A percentile compares a stretch with the other conserved stretches of the same genome.
Evolutionary conservation across 2,329 filamentous ascomycete species (phyloP).

Genomic region (Sporothrix brasiliensis): DNA sequence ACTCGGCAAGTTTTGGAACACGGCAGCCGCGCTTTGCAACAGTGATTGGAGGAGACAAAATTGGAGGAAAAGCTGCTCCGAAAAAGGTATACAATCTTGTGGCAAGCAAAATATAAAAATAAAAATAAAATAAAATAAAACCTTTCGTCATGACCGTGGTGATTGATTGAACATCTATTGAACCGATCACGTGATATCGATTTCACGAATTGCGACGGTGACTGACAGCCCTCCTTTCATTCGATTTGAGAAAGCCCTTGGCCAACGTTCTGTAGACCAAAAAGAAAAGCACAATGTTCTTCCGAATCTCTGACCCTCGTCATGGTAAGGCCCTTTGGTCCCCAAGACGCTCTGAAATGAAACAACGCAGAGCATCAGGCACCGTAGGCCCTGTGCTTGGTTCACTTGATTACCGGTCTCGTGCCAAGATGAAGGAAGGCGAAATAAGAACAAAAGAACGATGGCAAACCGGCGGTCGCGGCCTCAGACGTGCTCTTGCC

Average conservation of each 20-base stretch:
- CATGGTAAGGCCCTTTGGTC: no score
- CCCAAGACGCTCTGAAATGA: neutral
- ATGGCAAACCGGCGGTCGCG: neutral
- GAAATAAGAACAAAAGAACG: neutral
- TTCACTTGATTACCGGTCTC: neutral
- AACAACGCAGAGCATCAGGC: neutral
- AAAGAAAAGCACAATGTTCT: neutral
- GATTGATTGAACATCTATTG: neutral
- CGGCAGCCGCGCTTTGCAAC: constrained; percentile 12
- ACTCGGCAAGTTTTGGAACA: neutral
- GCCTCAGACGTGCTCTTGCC: neutral
- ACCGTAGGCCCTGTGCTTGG: neutral
- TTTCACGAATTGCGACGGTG: neutral
- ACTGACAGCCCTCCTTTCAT: neutral
- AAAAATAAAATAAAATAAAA: neutral
- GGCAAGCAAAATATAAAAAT: neutral
- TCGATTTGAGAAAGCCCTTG: neutral
- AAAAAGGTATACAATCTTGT: neutral
- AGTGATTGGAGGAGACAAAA: constrained; percentile 13
- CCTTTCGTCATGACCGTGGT: neutral
- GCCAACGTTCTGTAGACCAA: neutral
- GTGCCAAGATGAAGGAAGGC: neutral
- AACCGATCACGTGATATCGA: neutral
- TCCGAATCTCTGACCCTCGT: no score
- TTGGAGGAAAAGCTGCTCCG: neutral